phyloP scores from a whole-genome alignment of 2,329 filamentous ascomycete genomes.

The Cordyceps militaris region DNA sequence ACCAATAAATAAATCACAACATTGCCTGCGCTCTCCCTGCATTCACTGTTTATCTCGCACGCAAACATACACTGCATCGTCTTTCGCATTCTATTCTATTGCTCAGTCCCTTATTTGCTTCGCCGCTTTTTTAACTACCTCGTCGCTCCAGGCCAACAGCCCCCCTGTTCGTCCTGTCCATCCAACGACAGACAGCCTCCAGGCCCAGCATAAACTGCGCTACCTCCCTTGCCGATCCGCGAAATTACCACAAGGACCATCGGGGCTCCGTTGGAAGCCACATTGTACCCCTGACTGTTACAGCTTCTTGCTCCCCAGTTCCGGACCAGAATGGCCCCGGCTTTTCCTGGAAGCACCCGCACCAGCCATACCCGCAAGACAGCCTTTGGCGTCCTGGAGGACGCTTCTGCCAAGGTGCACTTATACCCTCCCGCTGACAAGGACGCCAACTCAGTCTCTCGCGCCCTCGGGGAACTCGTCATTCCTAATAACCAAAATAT shows the following conservation, averaged over 20 bases:
- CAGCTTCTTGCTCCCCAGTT: background rate
- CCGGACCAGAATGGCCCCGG: constrained; percentile 1
- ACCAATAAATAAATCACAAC: constrained; percentile 6
- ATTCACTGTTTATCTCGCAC: background rate
- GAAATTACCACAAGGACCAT: constrained; percentile 17
- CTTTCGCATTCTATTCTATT: background rate
- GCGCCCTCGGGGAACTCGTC: constrained; percentile 22
- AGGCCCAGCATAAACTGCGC: background rate
- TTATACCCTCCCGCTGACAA: constrained; percentile 11
- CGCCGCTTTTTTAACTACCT: background rate
- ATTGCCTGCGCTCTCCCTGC: background rate
- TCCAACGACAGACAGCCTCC: too few species aligned
- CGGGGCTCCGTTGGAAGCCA: constrained; percentile 8
- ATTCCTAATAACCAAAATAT: constrained; percentile 21
- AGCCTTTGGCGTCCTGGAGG: constrained; percentile 3
- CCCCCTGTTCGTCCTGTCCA: background rate
- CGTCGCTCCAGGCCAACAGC: background rate
- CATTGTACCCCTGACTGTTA: constrained; percentile 8
- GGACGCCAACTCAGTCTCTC: constrained; percentile 5
- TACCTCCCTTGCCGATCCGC: constrained; percentile 14
- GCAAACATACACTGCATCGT: constrained; percentile 2
- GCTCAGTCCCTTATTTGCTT: background rate
- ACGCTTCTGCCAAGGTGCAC: background rate
- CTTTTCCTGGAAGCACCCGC: background rate
- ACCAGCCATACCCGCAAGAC: constrained; percentile 1